These are phyloP conservation scores for Clathrospora elynae DNA, from an alignment of 2,329 filamentous ascomycete genomes.

Conservation along the genomic window DNA sequence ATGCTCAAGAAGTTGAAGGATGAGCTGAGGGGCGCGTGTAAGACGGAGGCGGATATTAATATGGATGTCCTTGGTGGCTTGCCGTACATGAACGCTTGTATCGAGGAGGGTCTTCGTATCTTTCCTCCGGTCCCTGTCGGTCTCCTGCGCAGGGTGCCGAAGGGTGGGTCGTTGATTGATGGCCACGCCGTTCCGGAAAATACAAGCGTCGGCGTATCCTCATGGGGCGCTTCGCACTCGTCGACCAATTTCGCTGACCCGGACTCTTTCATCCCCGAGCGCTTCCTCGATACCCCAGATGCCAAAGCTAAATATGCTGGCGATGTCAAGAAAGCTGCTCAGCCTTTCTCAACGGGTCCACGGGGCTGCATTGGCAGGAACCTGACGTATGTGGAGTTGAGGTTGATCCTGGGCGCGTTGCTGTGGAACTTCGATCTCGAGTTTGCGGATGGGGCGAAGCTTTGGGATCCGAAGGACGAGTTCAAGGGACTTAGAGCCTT, in stretches of 20 bases:
- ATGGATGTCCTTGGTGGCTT: slow-evolving; percentile 38
- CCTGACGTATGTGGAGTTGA: slow-evolving; percentile 45
- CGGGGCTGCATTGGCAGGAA: slow-evolving; percentile 41
- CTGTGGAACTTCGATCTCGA: slow-evolving; percentile 46
- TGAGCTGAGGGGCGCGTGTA: slow-evolving; percentile 36
- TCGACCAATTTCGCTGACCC: slow-evolving; percentile 41
- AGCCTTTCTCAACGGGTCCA: slow-evolving; percentile 41
- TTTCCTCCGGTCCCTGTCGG: slow-evolving; percentile 54
- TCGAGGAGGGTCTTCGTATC: slow-evolving; percentile 55
- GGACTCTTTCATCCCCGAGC: slow-evolving; percentile 43
- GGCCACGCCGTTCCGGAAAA: slow-evolving; percentile 46
- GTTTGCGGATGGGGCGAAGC: slow-evolving; percentile 35
- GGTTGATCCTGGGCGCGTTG: slow-evolving; percentile 38
- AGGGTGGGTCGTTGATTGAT: slow-evolving; percentile 46
- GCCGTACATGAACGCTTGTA: slow-evolving; percentile 53
- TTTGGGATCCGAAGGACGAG: slow-evolving; percentile 38
- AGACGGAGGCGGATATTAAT: slow-evolving; percentile 39
- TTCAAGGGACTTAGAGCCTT: slow-evolving; percentile 37
- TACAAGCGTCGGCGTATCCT: slow-evolving; percentile 35
- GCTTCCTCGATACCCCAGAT: slow-evolving; percentile 37
- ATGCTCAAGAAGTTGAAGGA: slow-evolving; percentile 30
- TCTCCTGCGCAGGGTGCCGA: slow-evolving; percentile 45
- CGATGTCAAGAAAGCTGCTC: slow-evolving; percentile 39
- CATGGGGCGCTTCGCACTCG: slow-evolving; percentile 39
- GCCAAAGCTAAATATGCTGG: slow-evolving; percentile 18